These are phyloP conservation scores for Drosera spatulata DNA, from an alignment of 179 eudicot species.

Conservation along the genomic window DNA sequence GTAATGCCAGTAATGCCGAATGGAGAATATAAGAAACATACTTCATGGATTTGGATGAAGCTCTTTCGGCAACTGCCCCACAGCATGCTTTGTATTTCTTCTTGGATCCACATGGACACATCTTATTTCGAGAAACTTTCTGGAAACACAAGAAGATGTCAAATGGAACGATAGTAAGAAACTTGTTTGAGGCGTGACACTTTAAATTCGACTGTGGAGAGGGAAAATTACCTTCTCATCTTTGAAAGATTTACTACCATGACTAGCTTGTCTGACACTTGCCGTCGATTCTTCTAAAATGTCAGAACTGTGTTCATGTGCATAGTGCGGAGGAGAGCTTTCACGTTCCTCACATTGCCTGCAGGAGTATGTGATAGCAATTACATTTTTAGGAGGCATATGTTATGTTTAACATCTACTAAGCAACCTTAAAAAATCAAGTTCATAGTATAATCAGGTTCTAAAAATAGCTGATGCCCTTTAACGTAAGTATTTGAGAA, in stretches of 20 bases:
- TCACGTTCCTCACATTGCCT: constrained; percentile 22
- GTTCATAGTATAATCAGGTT: too few relatives aligned
- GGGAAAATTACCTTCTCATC: constrained; percentile 53
- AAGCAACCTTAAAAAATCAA: too few relatives aligned
- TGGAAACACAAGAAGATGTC: constrained; percentile 12
- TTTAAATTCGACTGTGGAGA: background rate
- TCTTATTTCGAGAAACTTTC: constrained; percentile 76
- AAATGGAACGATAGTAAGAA: background rate
- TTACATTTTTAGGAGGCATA: too few relatives aligned
- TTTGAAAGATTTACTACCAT: constrained; percentile 16
- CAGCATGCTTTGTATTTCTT: constrained; percentile 93
- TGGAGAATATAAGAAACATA: constrained; percentile 24
- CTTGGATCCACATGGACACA: constrained; percentile 86
- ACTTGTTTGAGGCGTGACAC: background rate
- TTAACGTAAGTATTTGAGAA: constrained; percentile 5
- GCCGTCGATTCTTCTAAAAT: constrained; percentile 16
- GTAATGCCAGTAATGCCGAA: background rate
- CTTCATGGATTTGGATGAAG: constrained; percentile 37
- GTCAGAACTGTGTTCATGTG: constrained; percentile 7
- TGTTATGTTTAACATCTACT: too few relatives aligned
- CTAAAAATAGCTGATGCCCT: too few relatives aligned
- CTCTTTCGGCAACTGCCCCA: constrained; percentile 56
- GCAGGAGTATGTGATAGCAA: background rate
- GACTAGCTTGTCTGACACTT: constrained; percentile 15
- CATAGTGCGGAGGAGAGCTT: constrained; percentile 13